Evolutionary conservation across 2,329 filamentous ascomycete genomes (phyloP), one percentile per base, ranked within the genome.

Genomic region (Talaromyces sp.): DNA sequence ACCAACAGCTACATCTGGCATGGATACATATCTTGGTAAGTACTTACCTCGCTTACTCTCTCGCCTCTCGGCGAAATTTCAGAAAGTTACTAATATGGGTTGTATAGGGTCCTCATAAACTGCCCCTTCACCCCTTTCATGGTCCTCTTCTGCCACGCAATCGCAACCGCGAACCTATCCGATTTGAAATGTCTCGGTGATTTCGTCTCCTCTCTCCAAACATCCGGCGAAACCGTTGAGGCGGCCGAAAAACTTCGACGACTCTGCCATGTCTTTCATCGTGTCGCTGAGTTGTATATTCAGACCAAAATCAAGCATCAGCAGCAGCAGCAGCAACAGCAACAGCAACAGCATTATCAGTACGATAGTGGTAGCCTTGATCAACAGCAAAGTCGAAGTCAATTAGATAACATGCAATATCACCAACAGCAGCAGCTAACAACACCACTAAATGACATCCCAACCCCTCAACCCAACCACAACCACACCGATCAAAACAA

Each of bases 201-300:
- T 3, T 86, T 86, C 62, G 78, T 80, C 41, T 66, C 71, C 10
- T 82, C 80, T 2, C 75, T 85, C 2, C 74, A 81, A 60, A 75
- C 75, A 2, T 74, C 75, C 2, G 74, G 75, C 40, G 75, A 75
- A 21, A 68, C 77, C 1, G 84, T 81, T 2, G 80, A 84, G 65
- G 78, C 80, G 5, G 76, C 82, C 17, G 77, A 80, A 50, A 83
- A 81, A 64, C 74, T 86, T 17, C 79, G 82, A 63, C 79, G 79
- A 17, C 75, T 86, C 36, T 84, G 80, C 62, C 77, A 78, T 48
- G 76, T 62, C 17, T 62, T 62, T 22, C 60, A 62, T 31, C 60
- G 60, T n/a, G 60, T 62, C 15, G 60, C 60, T 2, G 58, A 62
- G 22, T 31, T 62, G 35, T 62, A 62, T 22, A 62, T 62, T n/a